Percentiles rank a stretch among this genome's conserved stretches.
Evolutionary conservation across 495 filamentous ascomycete species (phyloP).

Genomic region (Polyplosphaeria fusca): DNA sequence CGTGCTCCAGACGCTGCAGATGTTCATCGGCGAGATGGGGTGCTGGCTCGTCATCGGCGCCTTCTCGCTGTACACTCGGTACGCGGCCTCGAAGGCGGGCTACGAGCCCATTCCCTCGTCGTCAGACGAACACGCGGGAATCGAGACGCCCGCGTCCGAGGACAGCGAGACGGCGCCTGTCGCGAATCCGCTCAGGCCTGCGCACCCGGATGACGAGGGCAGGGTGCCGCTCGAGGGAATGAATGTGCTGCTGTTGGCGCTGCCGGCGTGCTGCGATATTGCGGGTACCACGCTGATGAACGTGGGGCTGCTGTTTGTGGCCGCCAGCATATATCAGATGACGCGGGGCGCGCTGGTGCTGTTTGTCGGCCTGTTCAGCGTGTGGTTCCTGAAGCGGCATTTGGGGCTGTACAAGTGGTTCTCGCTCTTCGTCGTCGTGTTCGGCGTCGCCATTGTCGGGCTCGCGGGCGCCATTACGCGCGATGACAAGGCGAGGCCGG

Average conservation of each 20-base stretch:
- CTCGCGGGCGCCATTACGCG: constrained; percentile 76
- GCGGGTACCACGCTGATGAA: constrained; percentile 96
- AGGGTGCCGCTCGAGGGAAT: constrained; percentile 61
- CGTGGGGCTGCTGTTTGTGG: constrained; percentile 87
- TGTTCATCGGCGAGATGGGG: constrained; percentile 91
- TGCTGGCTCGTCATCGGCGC: constrained; percentile 81
- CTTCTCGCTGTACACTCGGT: constrained; percentile 61
- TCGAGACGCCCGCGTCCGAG: constrained; percentile 1
- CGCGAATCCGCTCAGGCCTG: constrained; percentile 49
- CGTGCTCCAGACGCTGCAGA: constrained; percentile 90
- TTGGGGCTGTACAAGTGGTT: constrained; percentile 85
- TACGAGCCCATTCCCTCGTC: constrained; percentile 58
- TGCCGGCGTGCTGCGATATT: constrained; percentile 92
- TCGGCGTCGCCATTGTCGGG: constrained; percentile 85
- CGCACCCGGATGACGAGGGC: constrained; percentile 43
- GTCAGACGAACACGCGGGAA: constrained; percentile 11
- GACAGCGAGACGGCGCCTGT: constrained; percentile 39
- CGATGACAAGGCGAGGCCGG: constrained; percentile 49
- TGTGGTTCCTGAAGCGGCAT: constrained; percentile 76
- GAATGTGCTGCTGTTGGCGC: constrained; percentile 71
- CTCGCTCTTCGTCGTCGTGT: constrained; percentile 78
- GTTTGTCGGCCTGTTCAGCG: constrained; percentile 93
- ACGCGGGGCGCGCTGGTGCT: constrained; percentile 89
- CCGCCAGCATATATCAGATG: constrained; percentile 97
- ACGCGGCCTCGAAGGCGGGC: constrained; percentile 52